Conservation (phyloP, 805 yeast species). For the Starmerella davenportii region DNA sequence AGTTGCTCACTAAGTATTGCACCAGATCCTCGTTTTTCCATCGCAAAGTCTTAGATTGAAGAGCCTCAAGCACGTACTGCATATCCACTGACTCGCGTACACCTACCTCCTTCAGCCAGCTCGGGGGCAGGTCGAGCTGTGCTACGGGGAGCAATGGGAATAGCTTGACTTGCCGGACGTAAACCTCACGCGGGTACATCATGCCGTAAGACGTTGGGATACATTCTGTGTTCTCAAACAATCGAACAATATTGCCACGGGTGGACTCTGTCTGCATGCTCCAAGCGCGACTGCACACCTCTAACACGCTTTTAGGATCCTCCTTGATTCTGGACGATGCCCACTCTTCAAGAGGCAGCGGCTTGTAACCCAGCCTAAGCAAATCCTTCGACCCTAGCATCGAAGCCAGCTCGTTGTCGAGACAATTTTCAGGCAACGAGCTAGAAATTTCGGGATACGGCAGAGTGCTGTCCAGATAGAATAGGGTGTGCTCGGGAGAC, state of each 20-base stretch:
- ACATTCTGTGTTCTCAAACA: constrained; percentile 12
- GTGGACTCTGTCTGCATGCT: background rate
- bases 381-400: constrained; percentile 1
- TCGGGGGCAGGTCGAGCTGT: constrained; percentile 10
- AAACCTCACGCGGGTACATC: constrained; percentile 22
- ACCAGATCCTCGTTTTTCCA: constrained; percentile 25
- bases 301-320: background rate
- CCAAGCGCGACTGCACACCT: background rate
- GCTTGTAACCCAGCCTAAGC: constrained; percentile 3
- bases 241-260: background rate
- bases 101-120: constrained; percentile 20
- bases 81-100: constrained; percentile 26
- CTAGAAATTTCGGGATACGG: background rate
- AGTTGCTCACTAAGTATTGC: constrained; percentile 21
- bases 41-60: constrained; percentile 17
- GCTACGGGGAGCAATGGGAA: constrained; percentile 25
- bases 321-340: background rate
- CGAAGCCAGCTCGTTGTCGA: constrained; percentile 16
- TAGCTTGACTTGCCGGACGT: constrained; percentile 20
- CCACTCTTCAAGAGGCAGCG: constrained; percentile 7
- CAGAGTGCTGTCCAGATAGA: background rate
- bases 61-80: constrained; percentile 22
- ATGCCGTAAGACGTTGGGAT: constrained; percentile 26
- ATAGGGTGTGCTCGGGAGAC: background rate
- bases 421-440: constrained; percentile 20